Base-by-base conservation (phyloP, 140 eudicot genomes). In the Senecio squalidus region DNA sequence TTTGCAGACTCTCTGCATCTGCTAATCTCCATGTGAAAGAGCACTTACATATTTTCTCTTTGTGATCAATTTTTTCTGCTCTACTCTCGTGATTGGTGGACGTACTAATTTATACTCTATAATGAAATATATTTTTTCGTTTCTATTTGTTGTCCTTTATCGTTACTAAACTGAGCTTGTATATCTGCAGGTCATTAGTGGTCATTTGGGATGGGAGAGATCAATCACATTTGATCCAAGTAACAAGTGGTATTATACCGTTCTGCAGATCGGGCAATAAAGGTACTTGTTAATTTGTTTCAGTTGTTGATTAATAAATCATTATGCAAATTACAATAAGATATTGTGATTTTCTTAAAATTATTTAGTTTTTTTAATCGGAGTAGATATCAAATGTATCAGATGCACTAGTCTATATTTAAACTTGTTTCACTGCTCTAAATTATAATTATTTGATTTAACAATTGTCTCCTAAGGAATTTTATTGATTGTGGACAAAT, bases 151-250 rank as follows among this genome's bases (percentile, higher is more conserved):
- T 24, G 5, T 41, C 13, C 41, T 29, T 39, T 15, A 21, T 44
- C 9, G 20, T 6, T 54, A 36, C 41, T 7, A 23, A 55, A 28
- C 18, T 55, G 66, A 41, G 52, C 27, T 55, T 33, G 62, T 39
- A 63, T 43, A n/a, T 78, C 1, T 77, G 53, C 59, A 92, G 98
- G 98, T 92, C 41, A 92, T 92, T 38, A 84, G 95, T 62, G 98
- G 98, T 25, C 98, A 92, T 68, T 71, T 92, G 83, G 98, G 98
- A 71, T 92, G 98, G 98, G 98, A 87, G 74, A 80, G 98, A 51
- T 87, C 98, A 18, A 76, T 92, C 20, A 96, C 98, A 8, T 87
- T 92, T 62, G 90, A 84, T 77, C 96, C 96, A 50, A 82, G 90
- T 65, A 92, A 92, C 68, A 43, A 66, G 57, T 91, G 96, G 98